These are phyloP conservation scores for Xylariaceae sp. DNA, from an alignment of 2,329 filamentous ascomycete genomes.

Conservation along the genomic window DNA sequence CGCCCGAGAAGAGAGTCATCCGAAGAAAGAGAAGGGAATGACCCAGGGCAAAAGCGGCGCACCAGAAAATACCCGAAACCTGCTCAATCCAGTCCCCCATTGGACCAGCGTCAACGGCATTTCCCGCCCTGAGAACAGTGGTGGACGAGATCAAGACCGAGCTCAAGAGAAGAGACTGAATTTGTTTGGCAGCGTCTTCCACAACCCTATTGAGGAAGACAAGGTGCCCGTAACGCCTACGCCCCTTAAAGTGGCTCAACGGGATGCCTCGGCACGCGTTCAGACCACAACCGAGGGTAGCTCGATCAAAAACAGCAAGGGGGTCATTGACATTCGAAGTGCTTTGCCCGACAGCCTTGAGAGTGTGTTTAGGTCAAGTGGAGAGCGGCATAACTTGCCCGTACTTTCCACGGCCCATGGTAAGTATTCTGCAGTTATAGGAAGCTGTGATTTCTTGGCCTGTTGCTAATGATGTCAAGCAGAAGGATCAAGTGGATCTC, in stretches of 20 bases:
- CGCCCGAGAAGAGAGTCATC: slow-evolving; percentile 15
- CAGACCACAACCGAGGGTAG: slow-evolving; percentile 5
- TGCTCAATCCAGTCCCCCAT: slow-evolving; percentile 21
- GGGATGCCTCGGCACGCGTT: slow-evolving; percentile 16
- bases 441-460: background rate
- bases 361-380: slow-evolving; percentile 25
- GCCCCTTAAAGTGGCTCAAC: slow-evolving; percentile 20
- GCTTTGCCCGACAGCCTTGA: background rate
- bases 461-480: slow-evolving; percentile 15
- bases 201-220: slow-evolving; percentile 31
- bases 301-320: slow-evolving; percentile 15
- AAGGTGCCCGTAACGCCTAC: slow-evolving; percentile 19
- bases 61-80: slow-evolving; percentile 16
- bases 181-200: slow-evolving; percentile 31
- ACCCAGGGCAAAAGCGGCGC: slow-evolving; percentile 16
- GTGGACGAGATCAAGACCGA: slow-evolving; percentile 28
- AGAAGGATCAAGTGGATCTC: slow-evolving; percentile 21
- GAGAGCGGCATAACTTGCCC: slow-evolving; percentile 30
- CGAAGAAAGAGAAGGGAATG: slow-evolving; percentile 19
- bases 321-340: background rate
- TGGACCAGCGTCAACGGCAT: slow-evolving; percentile 33
- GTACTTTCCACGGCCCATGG: slow-evolving; percentile 21
- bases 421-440: slow-evolving; percentile 14
- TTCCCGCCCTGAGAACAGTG: slow-evolving; percentile 17
- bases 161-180: slow-evolving; percentile 20